Percentiles rank a stretch among this genome's conserved stretches.
These are phyloP conservation scores for Coffea canephora DNA, from an alignment of 257 asterid genomes.

Conservation along the genomic window DNA sequence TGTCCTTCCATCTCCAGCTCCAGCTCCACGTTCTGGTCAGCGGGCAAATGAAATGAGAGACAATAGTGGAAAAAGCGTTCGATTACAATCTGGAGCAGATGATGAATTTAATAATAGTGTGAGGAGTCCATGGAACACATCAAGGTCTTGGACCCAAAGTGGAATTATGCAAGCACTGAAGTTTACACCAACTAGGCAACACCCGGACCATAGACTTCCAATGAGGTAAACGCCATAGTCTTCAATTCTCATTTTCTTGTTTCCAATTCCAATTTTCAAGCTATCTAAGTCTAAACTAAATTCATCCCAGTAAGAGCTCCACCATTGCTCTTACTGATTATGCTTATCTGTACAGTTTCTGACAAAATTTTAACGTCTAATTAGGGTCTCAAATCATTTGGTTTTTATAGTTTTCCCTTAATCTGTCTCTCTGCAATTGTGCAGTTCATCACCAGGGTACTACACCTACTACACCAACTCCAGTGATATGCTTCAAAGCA, in stretches of 20 bases:
- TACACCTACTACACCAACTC: slow-evolving; percentile 39
- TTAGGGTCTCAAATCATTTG: not conserved
- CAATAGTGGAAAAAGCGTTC: slow-evolving; percentile 21
- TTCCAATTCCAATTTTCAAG: not conserved
- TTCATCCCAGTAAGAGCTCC: not conserved
- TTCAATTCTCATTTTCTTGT: not conserved
- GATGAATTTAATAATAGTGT: slow-evolving; percentile 60
- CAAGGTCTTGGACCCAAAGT: slow-evolving; percentile 64
- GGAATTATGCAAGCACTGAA: slow-evolving; percentile 34
- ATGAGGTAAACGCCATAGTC: slow-evolving; percentile 39
- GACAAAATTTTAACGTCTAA: not conserved
- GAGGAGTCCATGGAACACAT: slow-evolving; percentile 60
- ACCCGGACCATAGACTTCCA: slow-evolving; percentile 33
- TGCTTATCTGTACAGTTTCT: not conserved
- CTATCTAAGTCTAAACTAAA: not conserved
- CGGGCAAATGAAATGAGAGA: slow-evolving; percentile 16
- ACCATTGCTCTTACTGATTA: not conserved
- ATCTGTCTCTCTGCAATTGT: not conserved
- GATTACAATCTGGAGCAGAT: slow-evolving; percentile 23
- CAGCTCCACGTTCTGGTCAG: slow-evolving; percentile 14
- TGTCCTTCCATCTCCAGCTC: slow-evolving; percentile 28
- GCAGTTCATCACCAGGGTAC: slow-evolving; percentile 54
- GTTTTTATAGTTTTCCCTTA: not conserved
- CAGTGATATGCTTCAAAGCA: slow-evolving; percentile 50
- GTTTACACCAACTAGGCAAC: slow-evolving; percentile 55